A percentile compares a stretch with the other conserved stretches of the same genome.
phyloP scores from a whole-genome alignment of 2,329 filamentous ascomycete species.

The Aphanocladium album region DNA sequence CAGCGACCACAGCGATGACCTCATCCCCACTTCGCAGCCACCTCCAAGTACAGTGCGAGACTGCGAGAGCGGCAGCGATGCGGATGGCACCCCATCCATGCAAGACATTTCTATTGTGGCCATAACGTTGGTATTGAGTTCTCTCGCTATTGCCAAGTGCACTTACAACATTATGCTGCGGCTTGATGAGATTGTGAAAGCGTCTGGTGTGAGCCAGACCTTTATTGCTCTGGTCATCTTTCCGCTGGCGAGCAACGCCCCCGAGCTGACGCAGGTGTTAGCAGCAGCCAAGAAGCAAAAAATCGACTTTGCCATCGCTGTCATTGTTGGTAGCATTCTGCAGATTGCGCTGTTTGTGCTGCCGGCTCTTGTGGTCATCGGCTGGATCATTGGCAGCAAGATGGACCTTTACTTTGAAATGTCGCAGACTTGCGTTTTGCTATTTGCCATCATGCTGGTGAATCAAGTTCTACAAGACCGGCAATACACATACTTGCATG shows the following conservation, averaged over 20 bases:
- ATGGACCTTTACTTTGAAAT: constrained; percentile 17
- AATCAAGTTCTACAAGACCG: constrained; percentile 17
- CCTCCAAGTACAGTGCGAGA: not conserved
- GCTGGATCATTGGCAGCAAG: constrained; percentile 9
- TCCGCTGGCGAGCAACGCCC: constrained; percentile 16
- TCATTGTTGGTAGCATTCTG: constrained; percentile 17
- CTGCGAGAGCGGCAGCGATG: constrained; percentile 5
- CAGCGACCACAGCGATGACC: constrained; percentile 1
- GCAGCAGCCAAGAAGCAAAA: constrained; percentile 15
- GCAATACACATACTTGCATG: constrained; percentile 16
- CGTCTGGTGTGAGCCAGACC: constrained; percentile 14
- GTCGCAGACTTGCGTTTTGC: constrained; percentile 16
- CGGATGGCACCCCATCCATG: constrained; percentile 11
- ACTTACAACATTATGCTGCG: constrained; percentile 14
- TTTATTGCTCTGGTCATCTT: constrained; percentile 17
- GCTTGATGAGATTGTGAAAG: constrained; percentile 7
- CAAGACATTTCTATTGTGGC: not conserved
- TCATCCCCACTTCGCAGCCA: not conserved
- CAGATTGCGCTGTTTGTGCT: constrained; percentile 17
- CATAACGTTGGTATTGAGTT: not conserved
- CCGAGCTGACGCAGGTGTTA: constrained; percentile 16
- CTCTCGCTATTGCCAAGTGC: constrained; percentile 14
- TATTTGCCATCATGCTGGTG: constrained; percentile 15
- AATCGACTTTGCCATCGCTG: constrained; percentile 16
- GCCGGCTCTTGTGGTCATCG: constrained; percentile 14